A percentile compares a stretch with the other conserved stretches of the same genome.
Conservation (phyloP, 306 rosid genomes). For the Senna tora region DNA sequence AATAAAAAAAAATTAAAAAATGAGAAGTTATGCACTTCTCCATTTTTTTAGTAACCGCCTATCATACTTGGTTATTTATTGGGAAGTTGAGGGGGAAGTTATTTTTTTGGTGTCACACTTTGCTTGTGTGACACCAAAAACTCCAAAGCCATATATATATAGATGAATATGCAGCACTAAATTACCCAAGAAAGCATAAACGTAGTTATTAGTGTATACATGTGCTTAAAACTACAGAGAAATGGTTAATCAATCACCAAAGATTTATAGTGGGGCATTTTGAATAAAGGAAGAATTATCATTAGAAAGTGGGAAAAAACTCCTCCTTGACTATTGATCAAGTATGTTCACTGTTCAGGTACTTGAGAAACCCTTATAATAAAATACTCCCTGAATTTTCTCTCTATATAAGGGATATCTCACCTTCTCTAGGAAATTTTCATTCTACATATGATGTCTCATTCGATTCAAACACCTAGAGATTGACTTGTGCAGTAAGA, state of each 20-base stretch:
- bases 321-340: not conserved
- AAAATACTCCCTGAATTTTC: not conserved
- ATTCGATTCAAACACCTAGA: not conserved
- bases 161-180: not conserved
- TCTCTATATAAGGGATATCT: not conserved
- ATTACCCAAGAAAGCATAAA: not conserved
- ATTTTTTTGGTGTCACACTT: too few species aligned
- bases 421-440: not conserved
- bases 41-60: too few species aligned
- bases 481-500: not conserved
- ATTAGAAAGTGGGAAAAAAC: not conserved
- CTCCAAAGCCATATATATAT: too few species aligned
- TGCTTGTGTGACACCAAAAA: too few species aligned
- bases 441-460: not conserved
- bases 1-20: too few species aligned
- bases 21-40: too few species aligned
- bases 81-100: too few species aligned
- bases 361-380: not conserved
- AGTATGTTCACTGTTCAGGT: not conserved
- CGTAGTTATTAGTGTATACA: not conserved
- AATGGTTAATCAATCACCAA: not conserved
- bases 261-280: too few species aligned
- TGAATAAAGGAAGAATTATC: not conserved
- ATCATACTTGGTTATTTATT: too few species aligned
- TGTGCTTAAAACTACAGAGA: too few species aligned